phyloP scores from a whole-genome alignment of 148 eudicot genomes.

The Polygonum aviculare region DNA sequence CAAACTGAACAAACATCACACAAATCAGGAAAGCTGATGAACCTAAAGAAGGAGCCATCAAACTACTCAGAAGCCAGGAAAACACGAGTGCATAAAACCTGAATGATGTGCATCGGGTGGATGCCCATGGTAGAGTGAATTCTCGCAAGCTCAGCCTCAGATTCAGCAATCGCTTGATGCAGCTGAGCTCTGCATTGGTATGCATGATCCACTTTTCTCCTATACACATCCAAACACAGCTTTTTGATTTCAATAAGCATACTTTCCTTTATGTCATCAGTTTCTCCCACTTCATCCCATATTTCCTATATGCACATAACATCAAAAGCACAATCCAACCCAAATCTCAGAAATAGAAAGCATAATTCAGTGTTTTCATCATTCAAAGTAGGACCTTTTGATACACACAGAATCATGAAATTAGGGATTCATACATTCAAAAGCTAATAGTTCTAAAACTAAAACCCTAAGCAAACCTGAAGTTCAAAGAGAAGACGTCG shows the following conservation, averaged over 20 bases:
- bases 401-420: too few relatives aligned
- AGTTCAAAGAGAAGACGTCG: slow-evolving; percentile 51
- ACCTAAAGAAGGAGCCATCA: not conserved
- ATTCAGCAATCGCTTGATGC: too few relatives aligned
- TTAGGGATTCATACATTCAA: too few relatives aligned
- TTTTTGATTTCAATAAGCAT: slow-evolving; percentile 67
- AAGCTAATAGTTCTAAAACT: not conserved
- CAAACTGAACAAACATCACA: slow-evolving; percentile 17
- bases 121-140: too few relatives aligned
- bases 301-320: slow-evolving; percentile 37
- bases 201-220: slow-evolving; percentile 73
- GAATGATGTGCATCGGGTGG: slow-evolving; percentile 18
- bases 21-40: not conserved
- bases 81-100: slow-evolving; percentile 28
- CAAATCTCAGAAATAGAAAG: not conserved
- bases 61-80: too few relatives aligned
- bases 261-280: slow-evolving; percentile 47
- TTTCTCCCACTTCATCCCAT: slow-evolving; percentile 90
- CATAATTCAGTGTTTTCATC: not conserved
- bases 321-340: not conserved
- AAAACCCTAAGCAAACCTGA: slow-evolving; percentile 35
- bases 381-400: not conserved
- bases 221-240: slow-evolving; percentile 69
- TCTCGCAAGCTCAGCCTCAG: too few relatives aligned
- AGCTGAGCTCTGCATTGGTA: slow-evolving; percentile 47